phyloP scores from a whole-genome alignment of 2,329 filamentous ascomycete genomes.

The Neurospora sp. region DNA sequence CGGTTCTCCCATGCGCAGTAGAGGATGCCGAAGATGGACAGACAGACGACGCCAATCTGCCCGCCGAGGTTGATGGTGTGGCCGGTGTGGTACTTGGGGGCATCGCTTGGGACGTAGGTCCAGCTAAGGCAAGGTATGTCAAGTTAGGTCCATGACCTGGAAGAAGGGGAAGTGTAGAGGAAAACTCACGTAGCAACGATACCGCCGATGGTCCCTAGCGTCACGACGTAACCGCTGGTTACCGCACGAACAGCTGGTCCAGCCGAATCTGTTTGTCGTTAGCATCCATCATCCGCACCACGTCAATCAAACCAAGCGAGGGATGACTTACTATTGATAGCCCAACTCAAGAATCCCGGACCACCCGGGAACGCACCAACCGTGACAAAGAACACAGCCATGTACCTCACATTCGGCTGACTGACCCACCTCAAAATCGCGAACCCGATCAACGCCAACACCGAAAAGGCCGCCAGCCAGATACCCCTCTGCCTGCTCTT shows the following conservation, averaged over 20 bases:
- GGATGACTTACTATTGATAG: conserved; percentile 38
- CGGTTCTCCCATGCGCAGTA: conserved; percentile 46
- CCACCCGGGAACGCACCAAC: conserved; percentile 48
- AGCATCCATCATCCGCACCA: not conserved
- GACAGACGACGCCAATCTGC: conserved; percentile 32
- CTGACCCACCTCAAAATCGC: conserved; percentile 37
- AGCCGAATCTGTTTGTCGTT: conserved; percentile 30
- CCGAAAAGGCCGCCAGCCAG: conserved; percentile 29
- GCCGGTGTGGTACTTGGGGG: conserved; percentile 36
- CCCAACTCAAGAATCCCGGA: conserved; percentile 48
- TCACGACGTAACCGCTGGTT: conserved; percentile 43
- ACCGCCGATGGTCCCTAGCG: conserved; percentile 44
- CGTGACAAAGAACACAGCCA: conserved; percentile 45
- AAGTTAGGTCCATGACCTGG: not conserved
- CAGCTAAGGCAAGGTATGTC: conserved; percentile 23
- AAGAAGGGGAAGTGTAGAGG: not conserved
- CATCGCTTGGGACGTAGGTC: conserved; percentile 40
- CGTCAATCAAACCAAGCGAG: conserved; percentile 1
- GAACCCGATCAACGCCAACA: conserved; percentile 39
- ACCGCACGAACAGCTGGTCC: conserved; percentile 47
- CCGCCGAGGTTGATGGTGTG: conserved; percentile 47
- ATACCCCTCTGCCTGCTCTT: conserved; percentile 32
- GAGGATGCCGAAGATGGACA: conserved; percentile 37
- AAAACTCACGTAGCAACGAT: conserved; percentile 42
- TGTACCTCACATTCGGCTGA: conserved; percentile 34